Evolutionary conservation across 306 rosid genomes (phyloP).

Genomic region (Corylus americana): DNA sequence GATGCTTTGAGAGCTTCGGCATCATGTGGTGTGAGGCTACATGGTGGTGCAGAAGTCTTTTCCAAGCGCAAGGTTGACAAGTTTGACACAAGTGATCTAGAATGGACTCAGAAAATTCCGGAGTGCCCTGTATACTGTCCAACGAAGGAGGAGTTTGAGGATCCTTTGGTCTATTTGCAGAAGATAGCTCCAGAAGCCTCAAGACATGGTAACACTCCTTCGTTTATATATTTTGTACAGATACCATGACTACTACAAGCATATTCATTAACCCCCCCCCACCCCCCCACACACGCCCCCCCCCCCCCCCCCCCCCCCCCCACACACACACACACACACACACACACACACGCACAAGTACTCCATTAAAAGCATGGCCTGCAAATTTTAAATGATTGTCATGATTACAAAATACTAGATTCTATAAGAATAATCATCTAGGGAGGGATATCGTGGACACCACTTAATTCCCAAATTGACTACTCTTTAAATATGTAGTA

Average conservation of each 20-base stretch:
- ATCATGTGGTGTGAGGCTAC: conserved; percentile 67
- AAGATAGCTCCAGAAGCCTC: conserved; percentile 97
- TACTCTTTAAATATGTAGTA: not conserved
- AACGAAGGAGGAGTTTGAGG: conserved; percentile 86
- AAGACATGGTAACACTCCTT: conserved; percentile 60
- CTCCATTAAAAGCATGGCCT: not conserved
- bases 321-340: too few relatives aligned
- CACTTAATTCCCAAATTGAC: not conserved
- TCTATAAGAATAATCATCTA: not conserved
- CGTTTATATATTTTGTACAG: not conserved
- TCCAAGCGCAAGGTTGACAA: conserved; percentile 80
- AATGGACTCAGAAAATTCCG: conserved; percentile 78
- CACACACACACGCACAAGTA: not conserved
- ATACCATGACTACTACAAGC: too few relatives aligned
- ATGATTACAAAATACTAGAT: not conserved
- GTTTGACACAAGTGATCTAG: conserved; percentile 78
- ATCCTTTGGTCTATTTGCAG: conserved; percentile 89
- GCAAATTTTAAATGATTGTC: not conserved
- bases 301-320: too few relatives aligned
- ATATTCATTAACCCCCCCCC: too few relatives aligned
- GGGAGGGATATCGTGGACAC: not conserved
- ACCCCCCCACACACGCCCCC: accelerated
- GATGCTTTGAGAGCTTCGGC: conserved; percentile 79
- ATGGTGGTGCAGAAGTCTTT: conserved; percentile 53
- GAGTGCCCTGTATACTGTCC: conserved; percentile 94